Base-by-base conservation (phyloP, 2,329 filamentous ascomycete species). In the Capronia americana region DNA sequence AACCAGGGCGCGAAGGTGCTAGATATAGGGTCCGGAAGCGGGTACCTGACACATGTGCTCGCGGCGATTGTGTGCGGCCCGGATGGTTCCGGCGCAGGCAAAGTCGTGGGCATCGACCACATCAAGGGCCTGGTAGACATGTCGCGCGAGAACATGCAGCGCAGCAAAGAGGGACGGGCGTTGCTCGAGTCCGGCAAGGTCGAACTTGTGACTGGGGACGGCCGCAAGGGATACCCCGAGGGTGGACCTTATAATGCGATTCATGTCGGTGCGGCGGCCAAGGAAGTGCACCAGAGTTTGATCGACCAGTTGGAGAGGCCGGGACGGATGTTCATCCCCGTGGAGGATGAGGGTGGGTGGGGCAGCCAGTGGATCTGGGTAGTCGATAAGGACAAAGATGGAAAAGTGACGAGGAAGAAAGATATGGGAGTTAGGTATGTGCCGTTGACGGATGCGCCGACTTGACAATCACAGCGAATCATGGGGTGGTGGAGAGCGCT, bases 251-350 rank as follows among this genome's bases (percentile, higher is more conserved):
- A 94, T 84, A 92, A 98, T 83, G 93, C 91, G 2, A 98, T 99
- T 66, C 95, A 98, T 76, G 95, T 98, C 2, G 95, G 95, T 0
- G 95, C 95, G 0, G 91, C 92, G 7, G 94, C 94, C 0, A 85
- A 81, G 26, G 85, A 88, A 74, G 79, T 96, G 62, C 93, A 96
- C 76, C 75, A 85, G 20, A 85, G 86, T 66, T 79, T 98, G 70
- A 79, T 96, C 54, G 85, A 88, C 32, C 95, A 98, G 81, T 80
- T 99, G 71, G 88, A 87, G 69, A 81, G 85, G 2, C 94, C 94
- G 0, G 95, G 95, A 0, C 84, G 88, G 81, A 76, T 90, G 73
- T 90, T 90, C 75, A 87, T 90, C n/a, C 87, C 87, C 0, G 85
- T 90, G 3, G 85, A 85, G 50, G 75, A 79, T 8, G 75, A 76